Percentiles rank a stretch among this genome's conserved stretches.
These are phyloP conservation scores for Dactylellina haptotyla DNA, from an alignment of 2,329 filamentous ascomycete species.

Conservation along the genomic window DNA sequence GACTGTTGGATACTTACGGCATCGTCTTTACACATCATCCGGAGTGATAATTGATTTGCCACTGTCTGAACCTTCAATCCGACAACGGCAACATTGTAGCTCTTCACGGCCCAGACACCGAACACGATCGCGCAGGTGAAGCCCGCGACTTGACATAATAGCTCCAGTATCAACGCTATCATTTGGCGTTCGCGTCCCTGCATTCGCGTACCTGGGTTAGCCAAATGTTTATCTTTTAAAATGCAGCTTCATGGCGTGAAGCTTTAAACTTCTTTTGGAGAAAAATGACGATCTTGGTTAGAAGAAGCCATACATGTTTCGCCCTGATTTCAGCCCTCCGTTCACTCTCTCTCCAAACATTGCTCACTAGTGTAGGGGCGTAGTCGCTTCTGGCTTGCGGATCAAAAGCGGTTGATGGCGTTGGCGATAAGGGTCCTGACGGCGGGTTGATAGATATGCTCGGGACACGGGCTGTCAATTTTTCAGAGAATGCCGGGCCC, in stretches of 20 bases:
- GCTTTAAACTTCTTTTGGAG: too few relatives aligned
- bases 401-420: slow-evolving; percentile 37
- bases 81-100: slow-evolving; percentile 49
- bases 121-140: slow-evolving; percentile 51
- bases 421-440: slow-evolving; percentile 36
- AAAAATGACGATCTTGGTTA: not conserved
- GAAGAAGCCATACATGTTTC: slow-evolving; percentile 36
- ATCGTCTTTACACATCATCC: slow-evolving; percentile 30
- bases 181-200: slow-evolving; percentile 49
- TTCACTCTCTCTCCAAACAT: slow-evolving; percentile 33
- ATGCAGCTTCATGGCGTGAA: too few relatives aligned
- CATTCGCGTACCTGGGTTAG: not conserved
- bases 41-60: slow-evolving; percentile 43
- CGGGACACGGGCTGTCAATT: slow-evolving; percentile 6
- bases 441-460: slow-evolving; percentile 12
- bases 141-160: slow-evolving; percentile 40
- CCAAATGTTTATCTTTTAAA: too few relatives aligned
- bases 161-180: slow-evolving; percentile 31
- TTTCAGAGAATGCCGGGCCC: slow-evolving; percentile 30
- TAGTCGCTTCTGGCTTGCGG: slow-evolving; percentile 23
- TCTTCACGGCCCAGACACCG: slow-evolving; percentile 52
- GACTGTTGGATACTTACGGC: slow-evolving; percentile 14
- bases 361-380: slow-evolving; percentile 30
- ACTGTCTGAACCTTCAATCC: slow-evolving; percentile 48
- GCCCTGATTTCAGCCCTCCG: slow-evolving; percentile 34